Evolutionary conservation across 352 stramenopile species (phyloP).

Genomic region (Globisporangium carolinianum): DNA sequence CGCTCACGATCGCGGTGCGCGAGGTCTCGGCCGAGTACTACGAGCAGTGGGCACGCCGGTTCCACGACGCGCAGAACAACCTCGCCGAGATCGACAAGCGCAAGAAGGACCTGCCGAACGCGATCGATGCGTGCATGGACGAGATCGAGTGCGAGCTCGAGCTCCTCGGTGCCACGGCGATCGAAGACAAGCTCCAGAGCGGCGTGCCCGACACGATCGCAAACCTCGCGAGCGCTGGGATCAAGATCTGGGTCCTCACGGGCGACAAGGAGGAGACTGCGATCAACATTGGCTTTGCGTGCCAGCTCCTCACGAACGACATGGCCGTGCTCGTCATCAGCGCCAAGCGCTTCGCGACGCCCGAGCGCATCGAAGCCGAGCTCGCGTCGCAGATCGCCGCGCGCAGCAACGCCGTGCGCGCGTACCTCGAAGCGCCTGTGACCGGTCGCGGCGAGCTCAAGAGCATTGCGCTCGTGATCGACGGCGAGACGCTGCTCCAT

Average conservation of each 20-base stretch:
- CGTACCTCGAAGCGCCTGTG: conserved; percentile 39
- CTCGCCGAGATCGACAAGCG: conserved; percentile 73
- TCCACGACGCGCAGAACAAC: conserved; percentile 63
- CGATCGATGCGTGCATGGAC: conserved; percentile 72
- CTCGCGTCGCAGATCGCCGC: conserved; percentile 35
- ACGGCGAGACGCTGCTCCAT: conserved; percentile 67
- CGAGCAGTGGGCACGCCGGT: conserved; percentile 43
- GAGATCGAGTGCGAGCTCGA: conserved; percentile 80
- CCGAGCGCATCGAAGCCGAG: conserved; percentile 40
- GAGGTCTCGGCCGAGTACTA: conserved; percentile 54
- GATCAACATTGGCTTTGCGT: conserved; percentile 93
- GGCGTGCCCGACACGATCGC: conserved; percentile 87
- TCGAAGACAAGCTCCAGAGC: conserved; percentile 92
- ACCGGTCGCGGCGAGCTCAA: conserved; percentile 35
- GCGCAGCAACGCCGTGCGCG: conserved; percentile 35
- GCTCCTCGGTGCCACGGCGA: conserved; percentile 87
- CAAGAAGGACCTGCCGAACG: conserved; percentile 67
- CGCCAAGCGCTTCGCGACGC: conserved; percentile 38
- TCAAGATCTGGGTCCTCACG: conserved; percentile 93
- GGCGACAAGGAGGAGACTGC: conserved; percentile 93
- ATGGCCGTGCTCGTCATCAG: conserved; percentile 76
- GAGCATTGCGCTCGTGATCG: conserved; percentile 70
- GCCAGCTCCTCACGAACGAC: conserved; percentile 78
- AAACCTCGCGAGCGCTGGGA: conserved; percentile 74
- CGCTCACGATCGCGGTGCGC: conserved; percentile 72